Percentiles rank a stretch among this genome's conserved stretches.
phyloP scores from a whole-genome alignment of 108 stramenopile genomes.

The Mayamaea pseudoterrestris region DNA sequence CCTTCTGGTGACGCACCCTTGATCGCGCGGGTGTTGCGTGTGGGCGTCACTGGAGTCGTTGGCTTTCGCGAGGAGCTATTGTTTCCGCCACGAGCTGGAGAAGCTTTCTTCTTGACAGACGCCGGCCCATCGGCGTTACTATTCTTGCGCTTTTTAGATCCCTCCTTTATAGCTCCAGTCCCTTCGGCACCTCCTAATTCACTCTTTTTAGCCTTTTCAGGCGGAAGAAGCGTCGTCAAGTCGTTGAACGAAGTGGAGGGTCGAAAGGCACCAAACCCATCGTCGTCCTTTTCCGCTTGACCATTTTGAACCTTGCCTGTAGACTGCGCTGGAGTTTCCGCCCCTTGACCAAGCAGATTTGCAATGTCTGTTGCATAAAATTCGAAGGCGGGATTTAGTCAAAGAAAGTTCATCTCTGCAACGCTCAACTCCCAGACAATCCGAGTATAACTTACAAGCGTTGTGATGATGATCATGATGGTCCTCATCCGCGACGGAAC shows the following conservation, averaged over 20 bases:
- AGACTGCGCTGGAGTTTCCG: background rate
- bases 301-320: slow-evolving; percentile 10
- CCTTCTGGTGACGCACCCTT: background rate
- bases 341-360: slow-evolving; percentile 3
- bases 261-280: slow-evolving; percentile 44
- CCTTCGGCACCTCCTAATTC: slow-evolving; percentile 1
- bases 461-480: slow-evolving; percentile 4
- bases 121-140: slow-evolving; percentile 7
- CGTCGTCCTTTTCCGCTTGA: no score
- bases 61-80: slow-evolving; percentile 2
- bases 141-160: slow-evolving; percentile 8
- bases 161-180: background rate
- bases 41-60: background rate
- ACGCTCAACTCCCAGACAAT: background rate
- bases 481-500: slow-evolving; percentile 34
- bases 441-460: no score
- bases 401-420: background rate
- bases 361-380: slow-evolving; percentile 15
- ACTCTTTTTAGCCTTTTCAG: background rate
- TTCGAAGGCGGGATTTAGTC: background rate
- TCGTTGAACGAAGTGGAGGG: slow-evolving; percentile 56
- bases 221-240: slow-evolving; percentile 16
- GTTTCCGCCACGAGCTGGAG: background rate
- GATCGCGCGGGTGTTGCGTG: background rate
- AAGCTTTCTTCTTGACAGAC: slow-evolving; percentile 15